Evolutionary conservation across 2,329 filamentous ascomycete species (phyloP).

Genomic region (Trichoderma gracile): DNA sequence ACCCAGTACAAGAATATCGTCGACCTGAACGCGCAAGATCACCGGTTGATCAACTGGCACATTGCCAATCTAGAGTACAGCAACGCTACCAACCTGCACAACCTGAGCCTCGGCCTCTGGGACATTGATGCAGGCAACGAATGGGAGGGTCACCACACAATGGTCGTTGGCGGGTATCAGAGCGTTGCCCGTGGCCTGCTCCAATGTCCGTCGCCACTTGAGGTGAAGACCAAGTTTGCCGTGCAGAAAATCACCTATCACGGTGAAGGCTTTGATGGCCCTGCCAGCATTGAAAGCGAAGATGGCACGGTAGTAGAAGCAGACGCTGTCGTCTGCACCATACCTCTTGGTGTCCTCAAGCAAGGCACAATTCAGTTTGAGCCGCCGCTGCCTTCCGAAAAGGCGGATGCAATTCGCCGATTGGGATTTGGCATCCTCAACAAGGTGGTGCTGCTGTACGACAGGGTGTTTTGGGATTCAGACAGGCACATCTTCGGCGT

Average conservation of each 20-base stretch:
- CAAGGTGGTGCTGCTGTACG: constrained; percentile 90
- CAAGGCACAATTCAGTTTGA: constrained; percentile 78
- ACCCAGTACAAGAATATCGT: constrained; percentile 82
- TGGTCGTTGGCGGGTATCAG: constrained; percentile 92
- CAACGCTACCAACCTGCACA: constrained; percentile 85
- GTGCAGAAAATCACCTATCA: constrained; percentile 73
- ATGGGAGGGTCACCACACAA: constrained; percentile 91
- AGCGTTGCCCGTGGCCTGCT: constrained; percentile 86
- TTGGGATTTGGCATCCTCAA: constrained; percentile 93
- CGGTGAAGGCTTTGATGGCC: constrained; percentile 45
- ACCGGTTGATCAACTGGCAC: constrained; percentile 95
- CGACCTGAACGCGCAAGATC: constrained; percentile 80
- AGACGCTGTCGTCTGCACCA: constrained; percentile 88
- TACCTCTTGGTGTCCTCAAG: constrained; percentile 89
- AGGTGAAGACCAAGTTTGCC: constrained; percentile 71
- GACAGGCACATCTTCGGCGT: constrained; percentile 92
- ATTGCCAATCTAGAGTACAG: constrained; percentile 98
- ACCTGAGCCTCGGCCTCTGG: constrained; percentile 87
- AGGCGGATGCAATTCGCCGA: constrained; percentile 73
- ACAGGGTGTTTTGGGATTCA: constrained; percentile 87
- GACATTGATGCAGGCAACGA: constrained; percentile 98
- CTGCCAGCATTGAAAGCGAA: constrained; percentile 69
- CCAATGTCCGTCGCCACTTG: constrained; percentile 71
- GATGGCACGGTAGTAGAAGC: constrained; percentile 76
- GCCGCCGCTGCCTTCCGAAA: constrained; percentile 88